Percentiles rank a stretch among this genome's conserved stretches.
Conservation (phyloP, 2,329 filamentous ascomycete species). For the Diplocarpon mali region DNA sequence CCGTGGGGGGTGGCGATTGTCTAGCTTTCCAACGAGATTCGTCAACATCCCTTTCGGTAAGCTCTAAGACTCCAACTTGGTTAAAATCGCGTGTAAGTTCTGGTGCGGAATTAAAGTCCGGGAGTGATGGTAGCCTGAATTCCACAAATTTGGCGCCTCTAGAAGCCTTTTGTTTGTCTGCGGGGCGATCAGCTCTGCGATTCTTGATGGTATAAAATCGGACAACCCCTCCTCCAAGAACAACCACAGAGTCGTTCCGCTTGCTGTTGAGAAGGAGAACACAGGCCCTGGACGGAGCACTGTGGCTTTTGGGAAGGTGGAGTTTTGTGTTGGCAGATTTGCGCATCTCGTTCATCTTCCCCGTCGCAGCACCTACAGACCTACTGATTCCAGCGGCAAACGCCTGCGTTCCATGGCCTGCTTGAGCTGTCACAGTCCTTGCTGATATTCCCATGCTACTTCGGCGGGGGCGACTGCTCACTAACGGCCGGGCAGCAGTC, state of each 20-base stretch:
- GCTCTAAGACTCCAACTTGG: constrained; percentile 28
- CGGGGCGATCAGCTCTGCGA: constrained; percentile 40
- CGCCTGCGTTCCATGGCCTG: constrained; percentile 61
- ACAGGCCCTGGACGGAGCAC: constrained; percentile 45
- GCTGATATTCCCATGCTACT: constrained; percentile 25
- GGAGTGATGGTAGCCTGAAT: constrained; percentile 51
- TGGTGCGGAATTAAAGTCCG: constrained; percentile 47
- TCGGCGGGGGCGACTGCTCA: constrained; percentile 23
- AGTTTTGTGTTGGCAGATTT: constrained; percentile 68
- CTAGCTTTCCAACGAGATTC: constrained; percentile 29
- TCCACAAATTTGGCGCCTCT: constrained; percentile 34
- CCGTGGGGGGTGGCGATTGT: constrained; percentile 29
- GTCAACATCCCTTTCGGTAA: constrained; percentile 20
- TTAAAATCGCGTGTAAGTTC: constrained; percentile 45
- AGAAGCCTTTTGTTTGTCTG: constrained; percentile 45
- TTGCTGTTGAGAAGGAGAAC: constrained; percentile 55
- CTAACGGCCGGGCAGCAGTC: constrained; percentile 25
- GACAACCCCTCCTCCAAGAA: constrained; percentile 54
- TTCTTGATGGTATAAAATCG: constrained; percentile 42
- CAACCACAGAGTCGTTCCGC: constrained; percentile 50
- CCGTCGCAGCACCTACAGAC: constrained; percentile 59
- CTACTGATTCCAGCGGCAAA: constrained; percentile 64
- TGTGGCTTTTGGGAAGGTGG: constrained; percentile 47
- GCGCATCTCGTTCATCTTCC: constrained; percentile 57
- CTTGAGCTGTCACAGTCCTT: constrained; percentile 32